phyloP scores from a whole-genome alignment of 495 filamentous ascomycete genomes.

The Aspergillus baeticus region DNA sequence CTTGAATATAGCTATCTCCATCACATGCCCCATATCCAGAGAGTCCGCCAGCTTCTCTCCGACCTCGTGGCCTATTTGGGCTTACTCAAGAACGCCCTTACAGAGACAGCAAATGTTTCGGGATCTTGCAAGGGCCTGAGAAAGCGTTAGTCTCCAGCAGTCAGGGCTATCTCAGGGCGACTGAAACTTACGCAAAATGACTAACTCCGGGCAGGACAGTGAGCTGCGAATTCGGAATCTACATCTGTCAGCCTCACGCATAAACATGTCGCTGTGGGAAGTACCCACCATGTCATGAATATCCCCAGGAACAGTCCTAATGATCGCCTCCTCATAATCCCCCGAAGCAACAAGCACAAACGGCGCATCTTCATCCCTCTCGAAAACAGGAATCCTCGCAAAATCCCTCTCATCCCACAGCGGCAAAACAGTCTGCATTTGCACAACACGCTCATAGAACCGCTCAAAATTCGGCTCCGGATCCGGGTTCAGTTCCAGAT shows the following conservation, averaged over 20 bases:
- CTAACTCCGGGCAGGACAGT: neutral
- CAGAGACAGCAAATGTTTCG: neutral
- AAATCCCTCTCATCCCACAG: neutral
- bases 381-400: neutral
- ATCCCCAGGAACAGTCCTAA: neutral
- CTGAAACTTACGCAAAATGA: constrained; percentile 3
- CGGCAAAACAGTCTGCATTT: neutral
- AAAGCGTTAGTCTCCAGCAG: too few species aligned
- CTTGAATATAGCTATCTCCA: too few species aligned
- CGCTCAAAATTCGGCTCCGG: neutral
- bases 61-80: too few species aligned
- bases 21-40: too few species aligned
- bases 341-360: neutral
- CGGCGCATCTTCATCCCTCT: neutral
- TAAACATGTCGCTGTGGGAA: neutral
- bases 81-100: neutral
- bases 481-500: neutral
- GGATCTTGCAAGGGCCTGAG: constrained; percentile 7
- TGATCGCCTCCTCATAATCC: constrained; percentile 5
- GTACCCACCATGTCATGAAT: neutral
- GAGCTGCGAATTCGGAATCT: neutral
- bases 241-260: too few species aligned
- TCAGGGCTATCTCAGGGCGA: too few species aligned
- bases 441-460: neutral
- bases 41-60: too few species aligned